Evolutionary conservation across 768 basidiomycete genomes (phyloP).

Genomic region (Naematelia aurantialba): DNA sequence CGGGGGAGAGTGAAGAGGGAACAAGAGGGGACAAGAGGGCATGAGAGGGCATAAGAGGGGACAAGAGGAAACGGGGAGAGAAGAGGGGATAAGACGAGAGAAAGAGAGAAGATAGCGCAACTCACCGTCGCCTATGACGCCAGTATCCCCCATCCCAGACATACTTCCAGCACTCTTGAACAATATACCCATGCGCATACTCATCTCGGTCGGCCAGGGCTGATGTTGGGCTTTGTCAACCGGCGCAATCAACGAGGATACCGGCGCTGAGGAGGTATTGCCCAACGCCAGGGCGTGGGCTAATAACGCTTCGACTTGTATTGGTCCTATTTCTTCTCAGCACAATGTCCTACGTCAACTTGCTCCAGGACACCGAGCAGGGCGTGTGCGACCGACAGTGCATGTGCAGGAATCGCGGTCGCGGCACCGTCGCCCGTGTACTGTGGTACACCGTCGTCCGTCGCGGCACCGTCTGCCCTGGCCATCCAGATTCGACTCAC

Average conservation of each 20-base stretch:
- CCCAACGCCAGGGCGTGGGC: conserved; percentile 32
- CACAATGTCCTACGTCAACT: not conserved
- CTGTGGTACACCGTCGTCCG: no score
- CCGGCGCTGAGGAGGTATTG: conserved; percentile 33
- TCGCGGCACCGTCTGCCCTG: no score
- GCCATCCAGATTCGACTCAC: no score
- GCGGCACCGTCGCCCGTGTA: no score
- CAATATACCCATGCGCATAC: conserved; percentile 37
- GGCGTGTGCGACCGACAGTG: not conserved
- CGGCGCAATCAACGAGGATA: conserved; percentile 25
- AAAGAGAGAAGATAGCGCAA: not conserved
- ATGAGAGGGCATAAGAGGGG: not conserved
- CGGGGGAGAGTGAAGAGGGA: not conserved
- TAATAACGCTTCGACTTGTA: conserved; percentile 19
- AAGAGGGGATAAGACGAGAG: not conserved
- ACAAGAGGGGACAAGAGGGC: not conserved
- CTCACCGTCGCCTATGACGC: conserved; percentile 34
- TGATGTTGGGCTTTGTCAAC: conserved; percentile 28
- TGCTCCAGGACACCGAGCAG: not conserved
- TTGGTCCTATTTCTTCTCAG: conserved; percentile 17
- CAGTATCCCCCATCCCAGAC: conserved; percentile 32
- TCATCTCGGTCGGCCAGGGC: conserved; percentile 40
- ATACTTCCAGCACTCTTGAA: conserved; percentile 40
- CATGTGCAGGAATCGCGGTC: no score
- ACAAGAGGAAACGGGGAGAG: not conserved